phyloP scores from a whole-genome alignment of 2,329 filamentous ascomycete species.

The Triangularia verruculosa region DNA sequence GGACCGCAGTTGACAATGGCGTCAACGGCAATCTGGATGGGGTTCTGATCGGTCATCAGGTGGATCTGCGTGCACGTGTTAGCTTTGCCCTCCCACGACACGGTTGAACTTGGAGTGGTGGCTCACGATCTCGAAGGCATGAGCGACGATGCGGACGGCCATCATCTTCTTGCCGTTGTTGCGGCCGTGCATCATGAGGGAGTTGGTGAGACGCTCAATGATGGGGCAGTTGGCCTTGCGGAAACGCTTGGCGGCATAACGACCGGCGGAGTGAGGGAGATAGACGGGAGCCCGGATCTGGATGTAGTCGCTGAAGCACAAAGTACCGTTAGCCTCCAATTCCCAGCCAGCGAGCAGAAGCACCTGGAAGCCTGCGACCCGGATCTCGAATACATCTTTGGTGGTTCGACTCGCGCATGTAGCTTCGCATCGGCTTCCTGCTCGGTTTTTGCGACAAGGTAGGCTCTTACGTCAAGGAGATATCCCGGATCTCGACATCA shows the following conservation, averaged over 20 bases:
- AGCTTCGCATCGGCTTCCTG: neutral
- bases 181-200: conserved; percentile 99
- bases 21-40: conserved; percentile 98
- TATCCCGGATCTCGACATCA: conserved; percentile 99
- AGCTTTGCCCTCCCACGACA: conserved; percentile 10
- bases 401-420: conserved; percentile 13
- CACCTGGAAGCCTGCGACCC: conserved; percentile 3
- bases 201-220: conserved; percentile 99
- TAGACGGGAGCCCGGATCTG: conserved; percentile 99
- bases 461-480: conserved; percentile 92
- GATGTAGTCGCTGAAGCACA: conserved; percentile 83
- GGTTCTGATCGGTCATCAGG: conserved; percentile 99
- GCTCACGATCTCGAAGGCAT: conserved; percentile 98
- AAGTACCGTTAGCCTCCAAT: conserved; percentile 34
- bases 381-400: conserved; percentile 15
- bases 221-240: conserved; percentile 99
- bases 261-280: conserved; percentile 96
- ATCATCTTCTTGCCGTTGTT: conserved; percentile 99
- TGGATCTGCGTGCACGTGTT: conserved; percentile 69
- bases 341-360: neutral
- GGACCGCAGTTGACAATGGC: conserved; percentile 99
- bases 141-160: conserved; percentile 98
- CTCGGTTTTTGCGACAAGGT: conserved; percentile 19
- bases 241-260: conserved; percentile 99
- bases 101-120: neutral